These are phyloP conservation scores for Mortierella sp. DNA, from an alignment of 371 early-diverging fungal genomes.

Conservation along the genomic window DNA sequence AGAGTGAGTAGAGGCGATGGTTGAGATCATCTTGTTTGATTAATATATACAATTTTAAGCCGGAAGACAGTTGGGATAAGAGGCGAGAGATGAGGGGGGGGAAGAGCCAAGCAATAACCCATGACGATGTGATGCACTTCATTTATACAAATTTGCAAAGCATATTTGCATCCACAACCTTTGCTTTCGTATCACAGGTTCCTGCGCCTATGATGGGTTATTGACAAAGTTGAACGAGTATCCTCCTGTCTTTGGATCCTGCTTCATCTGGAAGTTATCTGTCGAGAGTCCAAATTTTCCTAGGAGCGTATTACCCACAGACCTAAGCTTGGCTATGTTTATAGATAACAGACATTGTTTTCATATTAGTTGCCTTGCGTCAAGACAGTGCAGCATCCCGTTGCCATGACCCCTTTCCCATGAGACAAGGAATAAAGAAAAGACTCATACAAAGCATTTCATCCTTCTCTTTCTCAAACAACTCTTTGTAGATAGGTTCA, in stretches of 20 bases:
- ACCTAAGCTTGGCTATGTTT: constrained; percentile 69
- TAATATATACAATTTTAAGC: too few species aligned
- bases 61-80: too few species aligned
- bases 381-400: too few species aligned
- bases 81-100: too few species aligned
- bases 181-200: background rate
- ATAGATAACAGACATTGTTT: background rate
- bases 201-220: constrained; percentile 37
- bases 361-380: too few species aligned
- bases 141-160: background rate
- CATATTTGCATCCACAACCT: background rate
- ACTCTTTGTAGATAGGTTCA: constrained; percentile 44
- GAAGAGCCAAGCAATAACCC: too few species aligned
- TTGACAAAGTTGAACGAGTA: constrained; percentile 77
- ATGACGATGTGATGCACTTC: background rate
- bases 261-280: constrained; percentile 77
- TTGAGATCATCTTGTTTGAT: too few species aligned
- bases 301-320: constrained; percentile 75
- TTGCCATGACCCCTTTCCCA: too few species aligned
- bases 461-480: constrained; percentile 74
- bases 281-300: constrained; percentile 82
- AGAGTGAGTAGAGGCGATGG: too few species aligned
- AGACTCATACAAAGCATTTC: constrained; percentile 72
- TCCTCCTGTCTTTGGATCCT: constrained; percentile 67
- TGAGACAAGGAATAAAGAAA: background rate